Conservation (phyloP, 192 early-diverging fungal genomes). For the Mortierella hygrophila region DNA sequence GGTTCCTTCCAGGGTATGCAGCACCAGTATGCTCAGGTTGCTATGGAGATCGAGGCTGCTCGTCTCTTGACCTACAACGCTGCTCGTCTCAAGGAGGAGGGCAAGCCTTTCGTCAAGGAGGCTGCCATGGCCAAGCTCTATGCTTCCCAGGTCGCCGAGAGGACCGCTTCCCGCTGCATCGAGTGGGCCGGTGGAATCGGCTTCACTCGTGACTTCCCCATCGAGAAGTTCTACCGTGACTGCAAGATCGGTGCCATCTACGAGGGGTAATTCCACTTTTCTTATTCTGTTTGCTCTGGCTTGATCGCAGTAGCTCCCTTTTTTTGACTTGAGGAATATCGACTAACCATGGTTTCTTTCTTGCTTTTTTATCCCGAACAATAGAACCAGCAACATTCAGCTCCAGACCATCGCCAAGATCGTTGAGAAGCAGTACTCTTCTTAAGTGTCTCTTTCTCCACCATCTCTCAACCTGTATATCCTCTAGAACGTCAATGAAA, state of each 20-base stretch:
- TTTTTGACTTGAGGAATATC: no score
- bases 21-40: constrained; percentile 80
- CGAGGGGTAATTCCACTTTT: constrained; percentile 66
- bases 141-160: constrained; percentile 94
- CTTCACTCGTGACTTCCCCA: constrained; percentile 91
- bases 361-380: constrained; percentile 1
- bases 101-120: constrained; percentile 92
- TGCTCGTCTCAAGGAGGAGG: constrained; percentile 93
- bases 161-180: constrained; percentile 87
- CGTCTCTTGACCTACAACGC: constrained; percentile 97
- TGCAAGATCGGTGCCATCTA: constrained; percentile 98
- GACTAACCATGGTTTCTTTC: background rate
- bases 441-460: constrained; percentile 11
- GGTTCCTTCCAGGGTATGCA: constrained; percentile 88
- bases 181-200: constrained; percentile 99
- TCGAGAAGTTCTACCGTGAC: constrained; percentile 98
- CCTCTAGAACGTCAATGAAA: background rate
- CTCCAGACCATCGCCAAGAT: constrained; percentile 89
- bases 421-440: constrained; percentile 56
- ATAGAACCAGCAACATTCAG: constrained; percentile 93
- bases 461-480: constrained; percentile 14
- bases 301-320: background rate
- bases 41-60: constrained; percentile 96
- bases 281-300: background rate
- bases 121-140: constrained; percentile 99